Base-by-base conservation (phyloP, 2,329 filamentous ascomycete genomes). In the Penicillium palitans region DNA sequence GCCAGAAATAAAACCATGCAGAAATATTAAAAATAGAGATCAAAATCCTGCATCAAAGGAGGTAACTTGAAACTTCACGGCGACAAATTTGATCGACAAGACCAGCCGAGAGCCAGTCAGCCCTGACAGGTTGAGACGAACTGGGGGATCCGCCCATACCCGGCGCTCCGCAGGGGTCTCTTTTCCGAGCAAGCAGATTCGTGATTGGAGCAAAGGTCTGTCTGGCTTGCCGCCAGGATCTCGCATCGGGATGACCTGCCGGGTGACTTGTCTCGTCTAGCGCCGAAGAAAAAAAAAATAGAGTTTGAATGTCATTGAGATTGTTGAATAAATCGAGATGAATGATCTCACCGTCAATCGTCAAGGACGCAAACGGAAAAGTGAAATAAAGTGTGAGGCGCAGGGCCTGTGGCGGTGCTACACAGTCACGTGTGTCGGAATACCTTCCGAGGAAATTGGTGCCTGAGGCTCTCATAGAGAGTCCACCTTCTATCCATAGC, bases 221-320 rank as follows among this genome's bases (percentile, higher is more conserved):
- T 65, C 45, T 62, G 58, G 52, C 60, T 57, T 63, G 57, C 55
- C 64, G 64, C 64, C 62, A 63, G 63, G 57, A 60, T 52, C 54
- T 52, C 25, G 10, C n/a, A n/a, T 45, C 55, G 60, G 58, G 52
- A 55, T 42, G 24, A 19, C 25, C 15, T 40, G 15, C 52, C 50
- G 51, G 21, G 24, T 12, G 25, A 49, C 7, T 29, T 35, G 57
- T 57, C 29, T 56, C 54, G 56, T 57, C 58, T 64, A 44, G 60
- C 64, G 58, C 61, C 39, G 54, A 45, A 21, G 44, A 9, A 49
- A 15, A 33, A 41, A 49, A 25, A 29, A 24, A 25, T 52, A 27
- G 40, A 33, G 55, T 52, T 55, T 58, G 24, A 37, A 58, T n/a
- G 6, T 25, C 29, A 27, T 47, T 50, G n/a, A 49, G 55, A 62